These are phyloP conservation scores for Pseudovirgaria hyperparasitica DNA, from an alignment of 2,329 filamentous ascomycete species.

Conservation along the genomic window DNA sequence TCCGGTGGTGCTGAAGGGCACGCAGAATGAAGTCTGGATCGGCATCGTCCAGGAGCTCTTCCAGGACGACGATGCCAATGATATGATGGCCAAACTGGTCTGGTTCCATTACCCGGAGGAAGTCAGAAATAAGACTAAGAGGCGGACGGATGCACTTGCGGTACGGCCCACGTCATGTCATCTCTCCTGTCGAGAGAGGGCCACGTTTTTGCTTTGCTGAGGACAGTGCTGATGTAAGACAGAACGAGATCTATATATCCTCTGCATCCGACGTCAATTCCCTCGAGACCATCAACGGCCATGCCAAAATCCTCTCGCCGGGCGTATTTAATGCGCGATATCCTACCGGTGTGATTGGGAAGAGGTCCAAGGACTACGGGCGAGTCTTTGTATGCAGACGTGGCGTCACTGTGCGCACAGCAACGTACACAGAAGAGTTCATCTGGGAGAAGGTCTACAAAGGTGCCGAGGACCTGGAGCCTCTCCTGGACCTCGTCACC, in stretches of 20 bases:
- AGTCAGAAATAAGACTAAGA: constrained; percentile 71
- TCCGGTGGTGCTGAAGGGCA: constrained; percentile 73
- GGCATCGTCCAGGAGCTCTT: constrained; percentile 77
- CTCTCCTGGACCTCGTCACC: constrained; percentile 55
- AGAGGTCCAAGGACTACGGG: constrained; percentile 59
- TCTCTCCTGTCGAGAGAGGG: too few species aligned
- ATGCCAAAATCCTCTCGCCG: constrained; percentile 65
- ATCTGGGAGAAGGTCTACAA: constrained; percentile 76
- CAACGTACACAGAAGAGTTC: constrained; percentile 87
- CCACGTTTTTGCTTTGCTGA: background rate
- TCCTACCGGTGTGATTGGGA: constrained; percentile 63
- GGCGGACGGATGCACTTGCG: constrained; percentile 64
- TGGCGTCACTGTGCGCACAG: constrained; percentile 78
- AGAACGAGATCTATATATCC: constrained; percentile 89
- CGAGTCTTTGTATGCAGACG: constrained; percentile 84
- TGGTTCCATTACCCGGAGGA: constrained; percentile 94
- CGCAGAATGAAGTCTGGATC: constrained; percentile 85
- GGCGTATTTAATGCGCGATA: constrained; percentile 54
- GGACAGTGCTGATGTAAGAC: constrained; percentile 9
- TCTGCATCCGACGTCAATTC: constrained; percentile 79
- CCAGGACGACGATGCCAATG: constrained; percentile 52
- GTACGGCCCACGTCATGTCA: constrained; percentile 29
- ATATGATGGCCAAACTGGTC: constrained; percentile 76
- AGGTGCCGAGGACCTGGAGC: constrained; percentile 52
- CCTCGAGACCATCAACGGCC: constrained; percentile 79